Evolutionary conservation across 1,139 yeast species (phyloP).

Genomic region (Suhomyces ambrosiae): DNA sequence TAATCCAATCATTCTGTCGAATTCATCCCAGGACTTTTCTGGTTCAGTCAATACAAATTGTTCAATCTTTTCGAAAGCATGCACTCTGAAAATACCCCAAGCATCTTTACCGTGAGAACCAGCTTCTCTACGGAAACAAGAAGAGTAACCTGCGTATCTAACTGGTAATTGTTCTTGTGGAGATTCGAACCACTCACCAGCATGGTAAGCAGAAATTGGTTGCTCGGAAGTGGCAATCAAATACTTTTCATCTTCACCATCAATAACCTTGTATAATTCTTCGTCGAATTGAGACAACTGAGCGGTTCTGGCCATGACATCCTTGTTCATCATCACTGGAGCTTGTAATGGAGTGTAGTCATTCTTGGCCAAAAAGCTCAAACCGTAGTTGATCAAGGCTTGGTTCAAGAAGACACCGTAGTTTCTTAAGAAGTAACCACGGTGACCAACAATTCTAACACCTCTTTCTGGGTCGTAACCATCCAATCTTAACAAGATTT

Average conservation of each 20-base stretch:
- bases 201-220: conserved; percentile 97
- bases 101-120: conserved; percentile 99
- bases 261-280: conserved; percentile 93
- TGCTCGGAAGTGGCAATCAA: conserved; percentile 98
- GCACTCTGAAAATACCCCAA: conserved; percentile 99
- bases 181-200: conserved; percentile 97
- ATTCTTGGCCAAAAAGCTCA: conserved; percentile 75
- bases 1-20: conserved; percentile 87
- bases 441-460: conserved; percentile 95
- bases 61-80: conserved; percentile 96
- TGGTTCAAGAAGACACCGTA: conserved; percentile 97
- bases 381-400: conserved; percentile 95
- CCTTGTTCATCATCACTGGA: conserved; percentile 99
- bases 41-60: conserved; percentile 96
- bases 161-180: conserved; percentile 96
- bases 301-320: conserved; percentile 98
- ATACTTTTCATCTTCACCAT: conserved; percentile 97
- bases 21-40: conserved; percentile 96
- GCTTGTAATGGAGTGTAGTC: conserved; percentile 94
- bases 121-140: conserved; percentile 99
- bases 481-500: conserved; percentile 87
- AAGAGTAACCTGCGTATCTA: conserved; percentile 95
- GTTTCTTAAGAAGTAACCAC: conserved; percentile 95
- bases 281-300: conserved; percentile 97
- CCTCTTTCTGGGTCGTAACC: conserved; percentile 99